These are phyloP conservation scores for Aspergillus homomorphus DNA, from an alignment of 495 filamentous ascomycete genomes.

Conservation along the genomic window DNA sequence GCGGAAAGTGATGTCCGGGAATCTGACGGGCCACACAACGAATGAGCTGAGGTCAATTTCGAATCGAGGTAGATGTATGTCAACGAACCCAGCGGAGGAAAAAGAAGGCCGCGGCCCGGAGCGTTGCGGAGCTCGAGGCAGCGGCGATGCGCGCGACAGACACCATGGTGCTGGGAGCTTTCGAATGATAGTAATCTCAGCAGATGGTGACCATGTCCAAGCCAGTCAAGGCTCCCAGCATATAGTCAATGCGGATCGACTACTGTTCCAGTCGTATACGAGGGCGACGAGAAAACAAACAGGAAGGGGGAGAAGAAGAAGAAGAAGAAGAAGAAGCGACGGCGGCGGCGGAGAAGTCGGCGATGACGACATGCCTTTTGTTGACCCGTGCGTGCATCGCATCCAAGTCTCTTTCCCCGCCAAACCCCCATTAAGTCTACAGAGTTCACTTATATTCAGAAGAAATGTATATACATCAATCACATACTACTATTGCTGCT, in stretches of 20 bases:
- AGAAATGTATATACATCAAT: too few species aligned
- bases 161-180: conserved; percentile 20
- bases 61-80: conserved; percentile 13
- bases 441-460: too few species aligned
- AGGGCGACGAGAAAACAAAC: neutral
- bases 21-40: conserved; percentile 42
- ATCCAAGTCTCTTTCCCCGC: neutral
- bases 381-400: too few species aligned
- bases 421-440: neutral
- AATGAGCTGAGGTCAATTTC: conserved; percentile 7
- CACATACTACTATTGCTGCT: conserved; percentile 8
- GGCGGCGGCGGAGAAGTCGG: neutral
- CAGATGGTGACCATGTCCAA: neutral
- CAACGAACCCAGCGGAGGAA: conserved; percentile 83
- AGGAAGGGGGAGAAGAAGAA: neutral
- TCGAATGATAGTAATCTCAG: neutral
- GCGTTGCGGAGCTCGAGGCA: conserved; percentile 54
- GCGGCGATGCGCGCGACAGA: conserved; percentile 26
- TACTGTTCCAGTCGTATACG: neutral
- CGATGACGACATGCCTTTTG: conserved; percentile 12
- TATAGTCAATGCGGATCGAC: too few species aligned
- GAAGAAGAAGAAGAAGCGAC: neutral
- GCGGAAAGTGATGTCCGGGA: conserved; percentile 59
- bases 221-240: neutral
- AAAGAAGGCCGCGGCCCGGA: conserved; percentile 63